phyloP scores from a whole-genome alignment of 2,329 filamentous ascomycete genomes.

The Coniosporium tulheliwenetii region DNA sequence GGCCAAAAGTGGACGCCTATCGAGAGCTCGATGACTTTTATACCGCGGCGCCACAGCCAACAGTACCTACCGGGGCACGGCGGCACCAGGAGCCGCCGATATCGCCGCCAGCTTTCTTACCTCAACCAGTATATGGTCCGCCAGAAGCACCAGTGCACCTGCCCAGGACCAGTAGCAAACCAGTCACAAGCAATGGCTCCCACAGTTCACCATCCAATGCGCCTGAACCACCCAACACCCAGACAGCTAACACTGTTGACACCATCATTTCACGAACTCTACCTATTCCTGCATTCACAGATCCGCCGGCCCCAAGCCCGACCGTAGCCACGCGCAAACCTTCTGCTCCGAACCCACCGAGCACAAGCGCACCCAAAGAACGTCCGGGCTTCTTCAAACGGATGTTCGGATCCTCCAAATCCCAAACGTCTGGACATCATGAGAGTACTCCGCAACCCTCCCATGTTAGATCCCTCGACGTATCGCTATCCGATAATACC shows the following conservation, averaged over 20 bases:
- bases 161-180: constrained; percentile 42
- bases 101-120: constrained; percentile 21
- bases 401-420: constrained; percentile 60
- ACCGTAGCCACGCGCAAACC: constrained; percentile 1
- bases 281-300: background rate
- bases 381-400: constrained; percentile 82
- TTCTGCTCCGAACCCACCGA: background rate
- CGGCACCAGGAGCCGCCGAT: constrained; percentile 25
- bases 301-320: constrained; percentile 3
- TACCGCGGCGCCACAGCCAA: constrained; percentile 66
- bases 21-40: constrained; percentile 42
- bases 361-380: constrained; percentile 24
- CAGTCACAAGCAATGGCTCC: constrained; percentile 22
- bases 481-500: too few species aligned
- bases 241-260: constrained; percentile 12
- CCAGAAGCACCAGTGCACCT: constrained; percentile 27
- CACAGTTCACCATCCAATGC: constrained; percentile 11
- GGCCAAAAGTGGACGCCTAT: constrained; percentile 27
- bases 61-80: constrained; percentile 65
- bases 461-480: background rate
- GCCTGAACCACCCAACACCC: constrained; percentile 22
- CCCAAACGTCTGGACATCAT: background rate
- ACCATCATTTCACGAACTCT: constrained; percentile 3
- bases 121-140: constrained; percentile 20
- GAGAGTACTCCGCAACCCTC: background rate